Percentiles rank a stretch among this genome's conserved stretches.
Conservation (phyloP, 495 filamentous ascomycete species). For the Penicillium silybi region DNA sequence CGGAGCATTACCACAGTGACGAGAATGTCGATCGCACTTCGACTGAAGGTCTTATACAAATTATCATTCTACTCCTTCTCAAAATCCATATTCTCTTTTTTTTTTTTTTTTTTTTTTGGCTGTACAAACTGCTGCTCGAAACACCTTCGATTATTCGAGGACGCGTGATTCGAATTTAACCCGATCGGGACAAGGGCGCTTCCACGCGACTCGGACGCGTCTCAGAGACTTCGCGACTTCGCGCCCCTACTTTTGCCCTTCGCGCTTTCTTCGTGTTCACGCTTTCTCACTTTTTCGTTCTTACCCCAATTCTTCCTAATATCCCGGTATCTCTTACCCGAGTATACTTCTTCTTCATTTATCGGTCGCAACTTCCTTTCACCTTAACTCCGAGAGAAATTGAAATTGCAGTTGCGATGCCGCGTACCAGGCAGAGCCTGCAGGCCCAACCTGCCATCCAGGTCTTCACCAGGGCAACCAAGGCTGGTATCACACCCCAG, state of each 20-base stretch:
- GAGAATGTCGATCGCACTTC: conserved; percentile 12
- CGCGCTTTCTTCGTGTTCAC: conserved; percentile 12
- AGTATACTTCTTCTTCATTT: conserved; percentile 20
- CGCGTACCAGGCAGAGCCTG: conserved; percentile 30
- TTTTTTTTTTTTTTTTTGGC: too few species aligned
- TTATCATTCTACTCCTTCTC: background rate
- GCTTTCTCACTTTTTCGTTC: background rate
- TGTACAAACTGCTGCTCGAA: background rate
- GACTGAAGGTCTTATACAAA: background rate
- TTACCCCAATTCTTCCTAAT: background rate
- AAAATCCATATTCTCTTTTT: background rate
- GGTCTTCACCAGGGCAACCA: conserved; percentile 41
- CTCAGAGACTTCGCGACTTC: background rate
- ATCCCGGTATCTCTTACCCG: conserved; percentile 25
- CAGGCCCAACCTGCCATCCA: conserved; percentile 36
- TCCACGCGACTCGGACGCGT: conserved; percentile 22
- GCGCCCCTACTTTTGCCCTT: conserved; percentile 3
- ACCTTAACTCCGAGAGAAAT: conserved; percentile 14
- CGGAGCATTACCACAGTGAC: conserved; percentile 31
- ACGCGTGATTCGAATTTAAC: conserved; percentile 14
- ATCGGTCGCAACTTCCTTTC: conserved; percentile 20
- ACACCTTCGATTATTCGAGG: background rate
- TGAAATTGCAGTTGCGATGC: conserved; percentile 35
- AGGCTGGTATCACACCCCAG: conserved; percentile 29
- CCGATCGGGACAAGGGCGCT: conserved; percentile 10